Base-by-base conservation (phyloP, 2,329 filamentous ascomycete species). In the Aspergillus versicolor region DNA sequence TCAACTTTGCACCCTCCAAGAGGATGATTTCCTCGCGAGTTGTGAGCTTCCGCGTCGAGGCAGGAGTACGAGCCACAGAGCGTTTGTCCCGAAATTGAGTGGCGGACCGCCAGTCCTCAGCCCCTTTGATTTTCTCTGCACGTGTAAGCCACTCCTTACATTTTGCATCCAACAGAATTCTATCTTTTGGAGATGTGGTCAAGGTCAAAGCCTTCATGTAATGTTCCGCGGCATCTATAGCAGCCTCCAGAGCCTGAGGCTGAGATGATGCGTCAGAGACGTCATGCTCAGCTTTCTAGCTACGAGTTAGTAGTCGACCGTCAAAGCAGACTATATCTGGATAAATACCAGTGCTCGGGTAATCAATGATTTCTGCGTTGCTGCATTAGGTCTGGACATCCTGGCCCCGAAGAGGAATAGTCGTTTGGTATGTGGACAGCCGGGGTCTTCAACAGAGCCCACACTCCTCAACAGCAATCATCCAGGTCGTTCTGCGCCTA, bases 21-120 rank as follows among this genome's bases (percentile, higher is more conserved):
- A 97, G 74, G 50, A 97, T 86, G 30, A 89, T 87, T 67, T 92
- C 82, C 73, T 96, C 92, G 15, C 81, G 80, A 4, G 82, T 88
- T 2, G 90, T 82, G 13, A 89, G 78, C 56, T 82, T 79, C 52
- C 89, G 82, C 9, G 77, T 81, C 22, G 84, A 85, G 3, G 73
- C 60, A 2, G 83, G 83, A 60, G 80, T 78, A 44, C 70, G 74
- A 37, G 80, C 67, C 43, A 69, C 63, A 41, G 68, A 67, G 34
- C 70, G 60, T 57, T 57, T 65, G 24, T 54, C 56, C 51, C 60
- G 57, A 37, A 51, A 54, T 30, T 58, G 61, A 21, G 59, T 58
- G n/a, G 56, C 63, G 24, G 65, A 57, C 58, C 64, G 66, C 69
- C 74, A 75, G 44, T 68, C 63, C 30, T 66, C 62, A 19, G 68